These are phyloP conservation scores for Candida vaughaniae DNA, from an alignment of 805 yeast genomes.

Conservation along the genomic window DNA sequence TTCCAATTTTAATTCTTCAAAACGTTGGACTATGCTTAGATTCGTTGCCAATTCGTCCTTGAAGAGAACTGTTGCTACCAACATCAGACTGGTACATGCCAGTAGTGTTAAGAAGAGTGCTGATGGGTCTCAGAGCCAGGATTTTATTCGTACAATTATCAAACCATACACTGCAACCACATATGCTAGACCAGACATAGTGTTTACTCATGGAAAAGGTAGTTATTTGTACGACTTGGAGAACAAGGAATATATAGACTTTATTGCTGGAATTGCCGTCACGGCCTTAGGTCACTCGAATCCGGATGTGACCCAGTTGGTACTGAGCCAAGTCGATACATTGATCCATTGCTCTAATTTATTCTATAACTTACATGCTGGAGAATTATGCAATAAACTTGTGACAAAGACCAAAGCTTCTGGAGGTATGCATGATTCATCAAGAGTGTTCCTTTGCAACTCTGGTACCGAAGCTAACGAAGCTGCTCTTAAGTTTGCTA, in stretches of 20 bases:
- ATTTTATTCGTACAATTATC: slow-evolving; percentile 45
- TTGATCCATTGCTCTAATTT: slow-evolving; percentile 84
- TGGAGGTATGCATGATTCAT: slow-evolving; percentile 82
- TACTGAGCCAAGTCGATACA: slow-evolving; percentile 68
- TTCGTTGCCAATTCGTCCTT: neutral
- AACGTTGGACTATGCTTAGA: slow-evolving; percentile 4
- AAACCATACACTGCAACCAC: slow-evolving; percentile 68
- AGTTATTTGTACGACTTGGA: slow-evolving; percentile 79
- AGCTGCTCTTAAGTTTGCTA: slow-evolving; percentile 61
- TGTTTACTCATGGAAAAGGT: slow-evolving; percentile 79
- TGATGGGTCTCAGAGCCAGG: slow-evolving; percentile 29
- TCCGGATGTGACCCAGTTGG: slow-evolving; percentile 66
- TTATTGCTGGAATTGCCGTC: slow-evolving; percentile 96
- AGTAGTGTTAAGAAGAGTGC: slow-evolving; percentile 24
- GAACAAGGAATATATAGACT: slow-evolving; percentile 77
- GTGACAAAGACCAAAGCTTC: slow-evolving; percentile 64
- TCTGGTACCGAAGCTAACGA: slow-evolving; percentile 63
- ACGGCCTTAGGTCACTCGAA: slow-evolving; percentile 91
- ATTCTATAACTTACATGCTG: slow-evolving; percentile 81
- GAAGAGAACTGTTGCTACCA: neutral
- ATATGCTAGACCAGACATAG: slow-evolving; percentile 74
- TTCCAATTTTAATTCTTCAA: neutral
- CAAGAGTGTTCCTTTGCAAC: slow-evolving; percentile 64
- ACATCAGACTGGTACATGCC: neutral
- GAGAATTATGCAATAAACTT: slow-evolving; percentile 69